Evolutionary conservation across 345 rosid species (phyloP).

Genomic region (Arabidopsis arenosa): DNA sequence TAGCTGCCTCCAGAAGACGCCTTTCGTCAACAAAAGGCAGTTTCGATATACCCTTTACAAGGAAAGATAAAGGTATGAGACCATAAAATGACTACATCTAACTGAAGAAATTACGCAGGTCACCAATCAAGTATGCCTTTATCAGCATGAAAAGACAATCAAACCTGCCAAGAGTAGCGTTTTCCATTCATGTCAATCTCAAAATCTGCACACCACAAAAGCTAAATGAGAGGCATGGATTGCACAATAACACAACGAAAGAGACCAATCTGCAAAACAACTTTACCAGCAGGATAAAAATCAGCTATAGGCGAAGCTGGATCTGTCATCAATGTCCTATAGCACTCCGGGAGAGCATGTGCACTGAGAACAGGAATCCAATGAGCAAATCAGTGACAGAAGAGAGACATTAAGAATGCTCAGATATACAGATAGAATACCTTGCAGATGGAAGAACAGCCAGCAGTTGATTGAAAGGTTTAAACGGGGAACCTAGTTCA

Average conservation of each 20-base stretch:
- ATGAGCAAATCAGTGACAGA: conserved; percentile 33
- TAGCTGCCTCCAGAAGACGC: conserved; percentile 81
- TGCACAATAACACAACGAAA: conserved; percentile 22
- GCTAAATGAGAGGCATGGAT: conserved; percentile 29
- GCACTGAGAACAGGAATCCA: conserved; percentile 55
- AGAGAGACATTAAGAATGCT: not conserved
- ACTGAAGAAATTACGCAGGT: conserved; percentile 4
- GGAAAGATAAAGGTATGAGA: conserved; percentile 21
- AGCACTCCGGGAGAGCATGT: conserved; percentile 89
- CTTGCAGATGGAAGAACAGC: conserved; percentile 98
- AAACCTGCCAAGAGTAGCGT: conserved; percentile 91
- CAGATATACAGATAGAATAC: conserved; percentile 45
- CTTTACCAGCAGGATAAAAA: conserved; percentile 81
- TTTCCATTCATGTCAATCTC: conserved; percentile 95
- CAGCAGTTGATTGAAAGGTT: conserved; percentile 90
- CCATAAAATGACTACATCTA: conserved; percentile 2
- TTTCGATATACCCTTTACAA: conserved; percentile 75
- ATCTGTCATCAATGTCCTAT: conserved; percentile 85
- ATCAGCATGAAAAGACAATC: conserved; percentile 34
- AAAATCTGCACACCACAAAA: conserved; percentile 63
- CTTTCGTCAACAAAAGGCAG: conserved; percentile 90
- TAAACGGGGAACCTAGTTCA: conserved; percentile 83
- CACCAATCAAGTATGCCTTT: not conserved
- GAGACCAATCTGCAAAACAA: conserved; percentile 20
- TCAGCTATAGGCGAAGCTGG: conserved; percentile 81